Percentiles rank a stretch among this genome's conserved stretches.
These are phyloP conservation scores for Spinacia oleracea DNA, from an alignment of 179 eudicot genomes.

Conservation along the genomic window DNA sequence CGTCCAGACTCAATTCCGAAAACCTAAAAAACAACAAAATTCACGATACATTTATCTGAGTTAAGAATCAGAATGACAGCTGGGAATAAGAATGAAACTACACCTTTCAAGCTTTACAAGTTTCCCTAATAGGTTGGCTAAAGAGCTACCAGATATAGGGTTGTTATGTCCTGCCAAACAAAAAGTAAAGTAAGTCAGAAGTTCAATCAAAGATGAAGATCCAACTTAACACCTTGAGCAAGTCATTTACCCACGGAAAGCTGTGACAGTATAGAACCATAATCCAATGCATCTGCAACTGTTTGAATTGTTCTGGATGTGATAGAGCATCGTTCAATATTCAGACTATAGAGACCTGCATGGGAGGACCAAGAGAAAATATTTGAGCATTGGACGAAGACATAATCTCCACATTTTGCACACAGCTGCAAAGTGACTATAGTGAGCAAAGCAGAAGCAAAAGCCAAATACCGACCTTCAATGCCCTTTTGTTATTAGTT, in stretches of 20 bases:
- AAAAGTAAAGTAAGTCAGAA: constrained; percentile 14
- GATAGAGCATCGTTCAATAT: constrained; percentile 81
- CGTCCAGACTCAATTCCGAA: constrained; percentile 75
- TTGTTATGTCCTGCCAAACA: constrained; percentile 70
- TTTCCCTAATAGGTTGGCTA: constrained; percentile 61
- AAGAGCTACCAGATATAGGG: constrained; percentile 65
- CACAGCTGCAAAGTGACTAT: not conserved
- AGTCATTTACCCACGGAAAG: constrained; percentile 65
- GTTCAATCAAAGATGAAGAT: constrained; percentile 8
- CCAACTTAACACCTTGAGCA: not conserved
- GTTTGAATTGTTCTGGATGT: constrained; percentile 85
- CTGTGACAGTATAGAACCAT: constrained; percentile 63
- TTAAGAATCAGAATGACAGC: not conserved
- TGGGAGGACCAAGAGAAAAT: not conserved
- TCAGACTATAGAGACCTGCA: constrained; percentile 86
- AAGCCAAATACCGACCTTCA: not conserved
- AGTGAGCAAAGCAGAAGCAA: constrained; percentile 7
- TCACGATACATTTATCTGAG: not conserved
- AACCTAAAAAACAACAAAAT: constrained; percentile 42
- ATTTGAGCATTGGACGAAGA: not conserved
- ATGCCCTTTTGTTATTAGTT: not conserved
- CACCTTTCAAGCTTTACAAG: constrained; percentile 71
- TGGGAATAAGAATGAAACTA: not conserved
- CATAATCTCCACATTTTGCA: not conserved
- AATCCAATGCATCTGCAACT: constrained; percentile 68